Percentiles rank a stretch among this genome's conserved stretches.
Evolutionary conservation across 2,329 filamentous ascomycete genomes (phyloP).

Genomic region (Fusarium subtropicale): DNA sequence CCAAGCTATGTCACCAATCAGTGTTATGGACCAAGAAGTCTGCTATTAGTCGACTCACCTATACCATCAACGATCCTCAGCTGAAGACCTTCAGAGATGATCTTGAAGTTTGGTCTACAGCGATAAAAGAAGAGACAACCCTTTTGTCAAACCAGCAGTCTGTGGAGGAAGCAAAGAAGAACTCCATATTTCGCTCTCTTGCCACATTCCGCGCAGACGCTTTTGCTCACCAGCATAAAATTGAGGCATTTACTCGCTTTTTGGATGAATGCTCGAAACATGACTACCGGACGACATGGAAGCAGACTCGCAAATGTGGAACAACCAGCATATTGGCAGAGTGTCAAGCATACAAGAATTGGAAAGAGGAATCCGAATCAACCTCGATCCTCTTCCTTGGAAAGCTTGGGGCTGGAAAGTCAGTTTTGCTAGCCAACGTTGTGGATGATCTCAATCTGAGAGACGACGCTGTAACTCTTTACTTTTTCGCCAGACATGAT

Average conservation of each 20-base stretch:
- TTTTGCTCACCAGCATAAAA: not conserved
- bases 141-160: constrained; percentile 45
- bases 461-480: not conserved
- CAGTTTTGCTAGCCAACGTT: constrained; percentile 58
- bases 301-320: constrained; percentile 55
- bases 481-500: constrained; percentile 53
- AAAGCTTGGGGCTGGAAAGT: constrained; percentile 59
- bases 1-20: constrained; percentile 53
- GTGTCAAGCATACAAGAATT: constrained; percentile 24
- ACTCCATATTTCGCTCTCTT: constrained; percentile 35
- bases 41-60: constrained; percentile 46
- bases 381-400: constrained; percentile 52
- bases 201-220: not conserved
- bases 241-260: constrained; percentile 40
- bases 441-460: constrained; percentile 53
- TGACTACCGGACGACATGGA: constrained; percentile 56
- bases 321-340: constrained; percentile 44
- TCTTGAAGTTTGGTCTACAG: constrained; percentile 50
- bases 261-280: constrained; percentile 57
- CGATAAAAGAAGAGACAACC: constrained; percentile 51
- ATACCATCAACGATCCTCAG: constrained; percentile 49
- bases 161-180: constrained; percentile 36
- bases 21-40: constrained; percentile 52
- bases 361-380: constrained; percentile 19
- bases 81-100: constrained; percentile 50